A percentile compares a stretch with the other conserved stretches of the same genome.
These are phyloP conservation scores for Tetraselmis chui DNA, from an alignment of 139 green algal species.

Conservation along the genomic window DNA sequence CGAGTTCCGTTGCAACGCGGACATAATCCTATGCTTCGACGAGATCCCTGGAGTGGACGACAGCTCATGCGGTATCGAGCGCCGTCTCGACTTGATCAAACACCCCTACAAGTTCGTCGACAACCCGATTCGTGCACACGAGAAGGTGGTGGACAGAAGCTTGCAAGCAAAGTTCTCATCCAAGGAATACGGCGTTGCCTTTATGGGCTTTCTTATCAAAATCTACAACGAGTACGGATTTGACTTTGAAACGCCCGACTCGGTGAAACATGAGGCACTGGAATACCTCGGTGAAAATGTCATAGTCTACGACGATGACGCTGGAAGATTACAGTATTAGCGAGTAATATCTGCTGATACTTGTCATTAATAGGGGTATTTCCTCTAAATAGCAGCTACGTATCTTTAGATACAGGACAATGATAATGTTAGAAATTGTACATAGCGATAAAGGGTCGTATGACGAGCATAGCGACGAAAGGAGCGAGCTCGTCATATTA, in stretches of 20 bases:
- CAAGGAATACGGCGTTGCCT: neutral
- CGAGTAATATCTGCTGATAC: no score
- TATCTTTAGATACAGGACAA: no score
- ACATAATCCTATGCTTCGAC: neutral
- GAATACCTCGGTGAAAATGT: neutral
- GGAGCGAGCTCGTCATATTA: no score
- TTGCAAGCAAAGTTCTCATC: neutral
- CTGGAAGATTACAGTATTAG: no score
- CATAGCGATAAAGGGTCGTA: no score
- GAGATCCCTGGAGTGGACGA: neutral
- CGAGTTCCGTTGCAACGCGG: neutral
- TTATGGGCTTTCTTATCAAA: neutral
- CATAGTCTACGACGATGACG: no score
- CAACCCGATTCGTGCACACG: neutral
- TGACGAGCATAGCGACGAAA: no score
- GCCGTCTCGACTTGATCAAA: neutral
- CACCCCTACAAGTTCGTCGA: neutral
- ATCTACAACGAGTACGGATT: neutral
- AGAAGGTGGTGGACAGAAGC: neutral
- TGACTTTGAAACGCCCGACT: neutral
- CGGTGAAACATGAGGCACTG: neutral
- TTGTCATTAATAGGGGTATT: no score
- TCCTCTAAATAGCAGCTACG: no score
- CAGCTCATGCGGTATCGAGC: neutral
- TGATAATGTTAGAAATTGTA: no score